Conservation (phyloP, 148 eudicot genomes). For the Chenopodium formosanum region DNA sequence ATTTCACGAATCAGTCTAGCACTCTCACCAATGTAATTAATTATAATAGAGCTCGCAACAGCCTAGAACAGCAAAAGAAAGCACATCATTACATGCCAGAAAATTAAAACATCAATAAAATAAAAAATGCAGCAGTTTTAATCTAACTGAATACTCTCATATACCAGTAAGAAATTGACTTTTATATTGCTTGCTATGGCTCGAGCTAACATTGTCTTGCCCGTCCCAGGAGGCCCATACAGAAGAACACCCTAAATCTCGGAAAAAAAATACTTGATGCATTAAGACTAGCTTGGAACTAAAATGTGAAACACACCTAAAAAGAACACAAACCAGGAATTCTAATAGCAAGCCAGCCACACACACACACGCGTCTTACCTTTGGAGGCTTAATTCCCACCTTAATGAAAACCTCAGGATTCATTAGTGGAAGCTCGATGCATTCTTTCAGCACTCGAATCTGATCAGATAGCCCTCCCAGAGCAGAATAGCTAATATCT, state of each 20-base stretch:
- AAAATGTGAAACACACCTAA: background rate
- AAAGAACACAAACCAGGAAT: background rate
- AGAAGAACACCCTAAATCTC: conserved; percentile 84
- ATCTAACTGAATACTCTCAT: background rate
- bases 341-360: background rate
- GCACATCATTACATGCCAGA: background rate
- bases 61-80: conserved; percentile 41
- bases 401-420: conserved; percentile 89
- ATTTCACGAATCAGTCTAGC: conserved; percentile 93
- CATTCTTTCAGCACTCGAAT: conserved; percentile 92
- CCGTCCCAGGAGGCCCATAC: conserved; percentile 98
- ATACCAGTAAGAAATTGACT: conserved; percentile 90
- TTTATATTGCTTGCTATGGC: conserved; percentile 98
- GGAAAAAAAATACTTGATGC: too few species aligned
- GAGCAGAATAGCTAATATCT: conserved; percentile 91
- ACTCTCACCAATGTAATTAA: conserved; percentile 94
- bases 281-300: too few species aligned
- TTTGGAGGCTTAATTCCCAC: conserved; percentile 98
- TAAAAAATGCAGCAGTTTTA: background rate
- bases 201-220: conserved; percentile 91
- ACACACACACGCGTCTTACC: conserved; percentile 36
- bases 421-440: conserved; percentile 91
- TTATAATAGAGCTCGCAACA: conserved; percentile 92
- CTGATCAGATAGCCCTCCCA: conserved; percentile 94
- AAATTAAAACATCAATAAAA: background rate